These are phyloP conservation scores for Cylindrotheca closterium DNA, from an alignment of 108 stramenopile genomes.

Conservation along the genomic window DNA sequence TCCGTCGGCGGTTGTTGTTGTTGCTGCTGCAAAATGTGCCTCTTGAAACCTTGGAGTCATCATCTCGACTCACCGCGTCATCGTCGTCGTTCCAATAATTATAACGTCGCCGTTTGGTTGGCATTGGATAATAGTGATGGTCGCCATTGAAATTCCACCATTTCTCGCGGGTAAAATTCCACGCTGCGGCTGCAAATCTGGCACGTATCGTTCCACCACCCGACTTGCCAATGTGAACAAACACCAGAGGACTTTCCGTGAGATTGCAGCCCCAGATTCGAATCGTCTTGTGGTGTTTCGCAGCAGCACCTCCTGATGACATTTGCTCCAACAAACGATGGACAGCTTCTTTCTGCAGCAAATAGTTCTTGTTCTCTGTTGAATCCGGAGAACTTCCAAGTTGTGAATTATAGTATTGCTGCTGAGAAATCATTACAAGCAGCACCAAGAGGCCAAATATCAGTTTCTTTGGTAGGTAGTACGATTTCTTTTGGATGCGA, in stretches of 20 bases:
- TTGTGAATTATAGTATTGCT: too few species aligned
- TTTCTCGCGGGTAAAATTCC: slow-evolving; percentile 19
- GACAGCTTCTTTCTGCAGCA: too few species aligned
- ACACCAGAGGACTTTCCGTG: slow-evolving; percentile 36
- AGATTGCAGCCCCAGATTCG: slow-evolving; percentile 45
- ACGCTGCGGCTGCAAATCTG: slow-evolving; percentile 35
- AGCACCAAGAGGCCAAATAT: too few species aligned
- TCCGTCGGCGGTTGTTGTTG: not conserved
- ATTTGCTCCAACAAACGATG: too few species aligned
- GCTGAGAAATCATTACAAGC: too few species aligned
- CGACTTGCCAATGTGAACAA: slow-evolving; percentile 49
- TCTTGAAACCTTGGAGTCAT: not conserved
- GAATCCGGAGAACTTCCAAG: too few species aligned
- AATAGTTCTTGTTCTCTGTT: too few species aligned
- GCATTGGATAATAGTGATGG: slow-evolving; percentile 20
- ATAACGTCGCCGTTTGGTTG: too few species aligned
- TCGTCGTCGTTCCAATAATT: too few species aligned
- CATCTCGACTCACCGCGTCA: not conserved
- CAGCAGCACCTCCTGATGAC: too few species aligned
- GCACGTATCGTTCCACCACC: slow-evolving; percentile 40
- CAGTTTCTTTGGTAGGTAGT: too few species aligned
- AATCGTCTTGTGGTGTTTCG: slow-evolving; percentile 17
- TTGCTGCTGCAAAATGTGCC: slow-evolving; percentile 30
- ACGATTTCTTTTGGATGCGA: too few species aligned
- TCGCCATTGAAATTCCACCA: slow-evolving; percentile 6